Evolutionary conservation across 2,329 filamentous ascomycete genomes (phyloP).

Genomic region (Stenocarpella maydis): DNA sequence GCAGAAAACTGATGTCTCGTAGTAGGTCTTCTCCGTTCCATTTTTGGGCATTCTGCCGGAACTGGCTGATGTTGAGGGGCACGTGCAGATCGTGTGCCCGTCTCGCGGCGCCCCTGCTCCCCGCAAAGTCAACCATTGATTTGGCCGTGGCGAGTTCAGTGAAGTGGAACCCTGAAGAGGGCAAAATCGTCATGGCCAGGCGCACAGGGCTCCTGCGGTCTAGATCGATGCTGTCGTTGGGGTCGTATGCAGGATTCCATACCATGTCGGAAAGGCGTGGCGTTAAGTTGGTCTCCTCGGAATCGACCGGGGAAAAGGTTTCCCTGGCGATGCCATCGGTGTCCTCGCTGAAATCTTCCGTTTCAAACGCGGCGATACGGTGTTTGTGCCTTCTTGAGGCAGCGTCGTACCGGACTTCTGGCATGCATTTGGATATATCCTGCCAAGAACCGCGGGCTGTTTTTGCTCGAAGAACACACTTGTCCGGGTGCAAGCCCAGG

Average conservation of each 20-base stretch:
- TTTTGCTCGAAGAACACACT: conserved; percentile 11
- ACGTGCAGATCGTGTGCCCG: conserved; percentile 16
- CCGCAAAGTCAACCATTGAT: conserved; percentile 3
- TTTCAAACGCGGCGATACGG: background rate
- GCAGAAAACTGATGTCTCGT: conserved; percentile 47
- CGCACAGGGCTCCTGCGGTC: background rate
- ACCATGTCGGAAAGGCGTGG: conserved; percentile 8
- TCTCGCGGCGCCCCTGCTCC: background rate
- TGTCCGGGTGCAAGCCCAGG: conserved; percentile 19
- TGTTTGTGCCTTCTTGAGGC: conserved; percentile 15
- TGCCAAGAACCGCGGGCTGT: conserved; percentile 28
- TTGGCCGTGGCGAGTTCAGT: background rate
- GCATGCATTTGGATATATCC: conserved; percentile 32
- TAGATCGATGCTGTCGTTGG: background rate
- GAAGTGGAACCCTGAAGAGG: conserved; percentile 19
- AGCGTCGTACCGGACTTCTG: conserved; percentile 25
- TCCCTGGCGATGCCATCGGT: background rate
- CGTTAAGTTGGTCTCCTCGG: background rate
- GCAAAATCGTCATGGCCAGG: conserved; percentile 31
- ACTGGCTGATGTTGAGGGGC: conserved; percentile 12
- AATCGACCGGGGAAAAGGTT: background rate
- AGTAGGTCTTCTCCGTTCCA: conserved; percentile 14
- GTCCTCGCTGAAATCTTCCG: background rate
- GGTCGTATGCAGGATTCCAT: background rate
- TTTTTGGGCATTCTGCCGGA: conserved; percentile 18